phyloP scores from a whole-genome alignment of 371 early-diverging fungal genomes.

The Circinella minor region DNA sequence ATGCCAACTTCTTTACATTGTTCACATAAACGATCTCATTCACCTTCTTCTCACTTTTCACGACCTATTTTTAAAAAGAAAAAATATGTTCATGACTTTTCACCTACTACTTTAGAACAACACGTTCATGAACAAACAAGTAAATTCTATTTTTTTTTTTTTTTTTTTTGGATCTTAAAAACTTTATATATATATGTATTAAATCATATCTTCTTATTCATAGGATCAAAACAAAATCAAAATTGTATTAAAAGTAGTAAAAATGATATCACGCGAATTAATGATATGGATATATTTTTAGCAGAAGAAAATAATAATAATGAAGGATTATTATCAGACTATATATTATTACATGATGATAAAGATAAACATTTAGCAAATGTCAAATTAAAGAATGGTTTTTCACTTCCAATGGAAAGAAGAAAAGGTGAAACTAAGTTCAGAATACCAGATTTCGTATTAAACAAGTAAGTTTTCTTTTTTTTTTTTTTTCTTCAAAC shows the following conservation, averaged over 20 bases:
- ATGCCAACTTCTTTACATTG: conserved; percentile 6
- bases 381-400: conserved; percentile 8
- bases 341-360: neutral
- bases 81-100: neutral
- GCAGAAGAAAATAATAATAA: neutral
- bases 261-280: neutral
- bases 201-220: neutral
- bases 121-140: neutral
- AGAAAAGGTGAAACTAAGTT: conserved; percentile 7
- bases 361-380: neutral
- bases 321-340: neutral
- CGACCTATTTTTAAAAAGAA: conserved; percentile 5
- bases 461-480: neutral
- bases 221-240: neutral
- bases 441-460: conserved; percentile 14
- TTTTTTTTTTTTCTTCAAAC: no score
- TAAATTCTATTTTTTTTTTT: neutral
- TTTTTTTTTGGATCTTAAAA: neutral
- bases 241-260: neutral
- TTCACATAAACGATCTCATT: conserved; percentile 5
- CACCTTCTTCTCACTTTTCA: neutral
- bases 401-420: conserved; percentile 11
- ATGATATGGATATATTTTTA: conserved; percentile 13
- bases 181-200: neutral
- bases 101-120: neutral